Percentiles rank a stretch among this genome's conserved stretches.
Conservation (phyloP, 2,329 filamentous ascomycete genomes). For the Neophaeococcomyces aloes region DNA sequence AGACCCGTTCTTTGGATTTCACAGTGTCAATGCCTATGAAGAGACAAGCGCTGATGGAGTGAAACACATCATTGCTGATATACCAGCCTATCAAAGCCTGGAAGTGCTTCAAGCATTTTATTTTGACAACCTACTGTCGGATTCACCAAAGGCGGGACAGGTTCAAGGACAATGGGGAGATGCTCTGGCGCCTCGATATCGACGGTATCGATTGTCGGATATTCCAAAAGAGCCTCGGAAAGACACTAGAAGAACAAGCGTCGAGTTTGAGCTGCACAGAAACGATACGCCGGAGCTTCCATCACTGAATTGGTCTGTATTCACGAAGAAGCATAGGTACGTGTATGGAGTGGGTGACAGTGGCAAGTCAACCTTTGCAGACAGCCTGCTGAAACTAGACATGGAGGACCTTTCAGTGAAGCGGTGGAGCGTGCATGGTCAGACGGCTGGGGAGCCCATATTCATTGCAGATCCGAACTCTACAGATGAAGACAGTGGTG, state of each 20-base stretch:
- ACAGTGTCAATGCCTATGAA: constrained; percentile 68
- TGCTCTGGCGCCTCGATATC: constrained; percentile 26
- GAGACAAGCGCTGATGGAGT: constrained; percentile 35
- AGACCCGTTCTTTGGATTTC: constrained; percentile 65
- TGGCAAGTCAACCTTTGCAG: constrained; percentile 40
- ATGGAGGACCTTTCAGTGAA: constrained; percentile 31
- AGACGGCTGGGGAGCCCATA: constrained; percentile 45
- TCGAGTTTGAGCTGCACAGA: constrained; percentile 22
- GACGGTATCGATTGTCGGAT: constrained; percentile 30
- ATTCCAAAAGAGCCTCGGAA: constrained; percentile 22
- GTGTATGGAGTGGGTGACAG: constrained; percentile 39
- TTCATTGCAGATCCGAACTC: constrained; percentile 37
- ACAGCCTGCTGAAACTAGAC: constrained; percentile 45
- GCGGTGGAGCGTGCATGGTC: constrained; percentile 38
- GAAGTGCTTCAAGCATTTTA: constrained; percentile 59
- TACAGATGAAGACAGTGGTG: constrained; percentile 42
- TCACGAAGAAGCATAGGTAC: constrained; percentile 39
- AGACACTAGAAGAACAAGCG: background rate
- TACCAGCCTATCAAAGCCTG: constrained; percentile 52
- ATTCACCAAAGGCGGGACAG: constrained; percentile 38
- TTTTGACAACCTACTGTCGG: constrained; percentile 56
- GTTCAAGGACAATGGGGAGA: constrained; percentile 30
- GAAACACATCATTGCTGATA: constrained; percentile 55
- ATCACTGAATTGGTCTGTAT: constrained; percentile 38
- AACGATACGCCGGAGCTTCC: constrained; percentile 37